These are phyloP conservation scores for Curvularia eragrostidis DNA, from an alignment of 2,329 filamentous ascomycete species.

Conservation along the genomic window DNA sequence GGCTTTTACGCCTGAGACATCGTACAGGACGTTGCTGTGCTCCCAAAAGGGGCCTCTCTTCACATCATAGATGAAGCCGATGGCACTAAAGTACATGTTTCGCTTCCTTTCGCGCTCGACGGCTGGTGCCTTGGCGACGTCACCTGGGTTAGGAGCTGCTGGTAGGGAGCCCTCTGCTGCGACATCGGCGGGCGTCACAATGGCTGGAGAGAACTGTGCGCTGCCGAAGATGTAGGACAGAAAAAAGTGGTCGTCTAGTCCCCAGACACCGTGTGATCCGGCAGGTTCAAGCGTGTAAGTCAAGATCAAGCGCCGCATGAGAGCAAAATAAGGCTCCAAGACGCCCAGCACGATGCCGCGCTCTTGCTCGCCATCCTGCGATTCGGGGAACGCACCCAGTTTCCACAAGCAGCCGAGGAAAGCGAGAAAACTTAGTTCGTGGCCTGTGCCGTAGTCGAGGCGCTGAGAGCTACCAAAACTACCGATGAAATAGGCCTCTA, in stretches of 20 bases:
- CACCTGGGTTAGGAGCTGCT: constrained; percentile 70
- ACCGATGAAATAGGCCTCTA: constrained; percentile 80
- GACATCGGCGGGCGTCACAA: constrained; percentile 62
- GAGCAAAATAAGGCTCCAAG: constrained; percentile 83
- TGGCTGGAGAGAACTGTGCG: constrained; percentile 82
- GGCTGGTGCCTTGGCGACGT: constrained; percentile 60
- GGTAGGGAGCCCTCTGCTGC: constrained; percentile 80
- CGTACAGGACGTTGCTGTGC: constrained; percentile 91
- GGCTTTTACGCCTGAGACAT: constrained; percentile 85
- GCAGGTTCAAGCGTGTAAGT: constrained; percentile 95
- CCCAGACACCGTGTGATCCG: constrained; percentile 97
- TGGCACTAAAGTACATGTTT: constrained; percentile 88
- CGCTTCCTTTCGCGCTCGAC: constrained; percentile 52
- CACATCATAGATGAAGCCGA: constrained; percentile 97
- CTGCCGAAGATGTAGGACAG: constrained; percentile 94
- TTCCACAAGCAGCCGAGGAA: constrained; percentile 94
- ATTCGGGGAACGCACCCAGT: constrained; percentile 75
- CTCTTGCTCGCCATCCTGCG: constrained; percentile 65
- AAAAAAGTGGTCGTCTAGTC: constrained; percentile 96
- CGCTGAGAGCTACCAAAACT: constrained; percentile 87
- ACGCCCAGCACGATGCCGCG: constrained; percentile 81
- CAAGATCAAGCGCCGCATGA: constrained; percentile 82
- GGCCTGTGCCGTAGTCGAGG: constrained; percentile 94
- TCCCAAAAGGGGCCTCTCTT: constrained; percentile 95
- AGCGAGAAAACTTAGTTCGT: constrained; percentile 92